Base-by-base conservation (phyloP, 768 basidiomycete species). In the Tulasnella calospora region DNA sequence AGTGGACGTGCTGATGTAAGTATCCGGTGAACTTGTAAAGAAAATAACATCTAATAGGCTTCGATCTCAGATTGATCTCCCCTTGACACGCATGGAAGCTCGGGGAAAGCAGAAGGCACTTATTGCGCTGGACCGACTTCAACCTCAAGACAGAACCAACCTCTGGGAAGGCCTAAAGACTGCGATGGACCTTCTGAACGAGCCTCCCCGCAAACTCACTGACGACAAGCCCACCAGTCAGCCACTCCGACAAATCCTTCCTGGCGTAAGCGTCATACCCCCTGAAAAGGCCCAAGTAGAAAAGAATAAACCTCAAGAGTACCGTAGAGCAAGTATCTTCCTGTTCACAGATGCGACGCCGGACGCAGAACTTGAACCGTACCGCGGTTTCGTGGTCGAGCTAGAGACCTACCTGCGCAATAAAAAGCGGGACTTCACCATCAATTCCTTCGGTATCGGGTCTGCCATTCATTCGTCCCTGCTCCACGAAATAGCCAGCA, bases 401-500 rank as follows among this genome's bases (percentile, higher is more conserved):
- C 71, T 79, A 36, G 41, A 77, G 35, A 70, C 38, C 21, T 73
- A 80, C 51, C 36, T 80, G 23, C 72, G 76, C 35, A 41, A 57
- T 8, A 73, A 73, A 30, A 47, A n/a, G 23, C 36, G 46, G 17
- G 55, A n/a, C 23, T 57, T 79, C 33, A 77, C 38, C 61, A 79
- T 80, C 76, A 77, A 78, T 71, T 79, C 79, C 35, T 80, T 79
- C 38, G 80, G 80, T 5, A 73, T 80, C 33, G 80, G 80, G 12
- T 80, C 79, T 47, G 33, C 38, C 9, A 76, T 80, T 30, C 69
- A 80, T 61, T 80, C 80, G 2, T 70, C 72, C 41, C 76, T 80
- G 27, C 80, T 80, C 17, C 40, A 55, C 40, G 36, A 79, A 19
- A 72, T 80, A 21, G 67, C 79, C 27, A 70, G 46, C 38, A 55